Evolutionary conservation across 768 basidiomycete genomes (phyloP).

Genomic region (Leccinum boreale): DNA sequence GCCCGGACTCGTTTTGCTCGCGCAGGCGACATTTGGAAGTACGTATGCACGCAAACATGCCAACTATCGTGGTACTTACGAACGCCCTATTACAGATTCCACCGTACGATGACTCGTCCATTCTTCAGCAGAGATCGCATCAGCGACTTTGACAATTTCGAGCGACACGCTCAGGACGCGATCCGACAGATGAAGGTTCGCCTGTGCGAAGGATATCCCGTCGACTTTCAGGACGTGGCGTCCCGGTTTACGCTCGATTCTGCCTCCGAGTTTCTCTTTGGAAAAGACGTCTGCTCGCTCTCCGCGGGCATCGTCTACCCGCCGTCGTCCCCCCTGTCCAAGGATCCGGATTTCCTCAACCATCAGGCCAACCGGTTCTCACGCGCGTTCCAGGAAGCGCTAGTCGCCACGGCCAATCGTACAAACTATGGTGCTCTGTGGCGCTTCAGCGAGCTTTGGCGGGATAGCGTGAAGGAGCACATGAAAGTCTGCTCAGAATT

Average conservation of each 20-base stretch:
- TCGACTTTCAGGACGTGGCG: constrained; percentile 44
- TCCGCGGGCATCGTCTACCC: constrained; percentile 38
- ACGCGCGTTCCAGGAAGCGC: constrained; percentile 4
- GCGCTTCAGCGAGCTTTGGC: constrained; percentile 45
- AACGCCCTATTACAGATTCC: constrained; percentile 29
- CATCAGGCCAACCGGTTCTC: too few species aligned
- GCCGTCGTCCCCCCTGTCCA: constrained; percentile 19
- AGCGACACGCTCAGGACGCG: constrained; percentile 33
- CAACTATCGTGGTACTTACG: too few species aligned
- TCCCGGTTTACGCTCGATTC: constrained; percentile 55
- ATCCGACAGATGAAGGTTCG: constrained; percentile 33
- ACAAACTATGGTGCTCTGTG: constrained; percentile 39
- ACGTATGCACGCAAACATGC: background rate
- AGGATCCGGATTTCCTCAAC: constrained; percentile 15
- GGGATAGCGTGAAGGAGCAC: constrained; percentile 37
- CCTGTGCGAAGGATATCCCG: constrained; percentile 33
- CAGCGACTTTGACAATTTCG: constrained; percentile 40
- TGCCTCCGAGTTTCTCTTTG: constrained; percentile 56
- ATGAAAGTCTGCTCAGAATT: constrained; percentile 43
- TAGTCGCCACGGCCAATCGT: constrained; percentile 31
- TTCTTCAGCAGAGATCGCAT: constrained; percentile 40
- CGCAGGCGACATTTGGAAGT: constrained; percentile 40
- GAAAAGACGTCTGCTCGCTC: constrained; percentile 36
- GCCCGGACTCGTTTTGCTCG: background rate
- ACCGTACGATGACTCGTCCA: constrained; percentile 41